These are phyloP conservation scores for Zoysia japonica DNA, from an alignment of 176 grass and related monocot species.

Conservation along the genomic window DNA sequence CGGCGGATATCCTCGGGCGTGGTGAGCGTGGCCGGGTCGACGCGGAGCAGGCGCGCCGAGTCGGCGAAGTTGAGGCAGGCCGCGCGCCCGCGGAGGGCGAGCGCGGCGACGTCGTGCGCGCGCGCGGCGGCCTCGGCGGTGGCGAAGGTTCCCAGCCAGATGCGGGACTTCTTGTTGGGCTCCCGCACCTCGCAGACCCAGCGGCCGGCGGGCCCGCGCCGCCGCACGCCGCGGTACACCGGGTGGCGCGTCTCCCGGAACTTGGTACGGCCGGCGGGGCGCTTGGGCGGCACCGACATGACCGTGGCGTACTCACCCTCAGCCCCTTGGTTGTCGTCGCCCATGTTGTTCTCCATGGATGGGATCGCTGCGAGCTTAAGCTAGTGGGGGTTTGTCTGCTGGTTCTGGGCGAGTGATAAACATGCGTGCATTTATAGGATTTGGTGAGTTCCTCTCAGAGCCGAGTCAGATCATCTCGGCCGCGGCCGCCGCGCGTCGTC, in stretches of 20 bases:
- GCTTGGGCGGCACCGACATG: constrained; percentile 68
- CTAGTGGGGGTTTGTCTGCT: too few relatives aligned
- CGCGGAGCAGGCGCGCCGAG: not conserved
- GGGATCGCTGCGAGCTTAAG: too few relatives aligned
- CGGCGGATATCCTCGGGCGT: too few relatives aligned
- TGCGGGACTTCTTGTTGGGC: constrained; percentile 85
- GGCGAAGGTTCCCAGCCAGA: constrained; percentile 77
- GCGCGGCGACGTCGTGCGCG: constrained; percentile 88
- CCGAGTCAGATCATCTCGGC: too few relatives aligned
- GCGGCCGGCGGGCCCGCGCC: constrained; percentile 50
- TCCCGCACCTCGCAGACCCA: constrained; percentile 87
- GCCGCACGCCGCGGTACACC: constrained; percentile 71
- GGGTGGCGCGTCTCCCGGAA: constrained; percentile 93
- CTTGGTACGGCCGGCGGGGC: constrained; percentile 71
- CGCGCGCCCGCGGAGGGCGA: too few relatives aligned
- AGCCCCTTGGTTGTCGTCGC: not conserved
- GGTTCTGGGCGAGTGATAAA: too few relatives aligned
- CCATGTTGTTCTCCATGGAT: constrained; percentile 10
- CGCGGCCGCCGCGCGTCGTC: too few relatives aligned
- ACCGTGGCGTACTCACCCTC: constrained; percentile 44
- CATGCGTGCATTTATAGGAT: too few relatives aligned
- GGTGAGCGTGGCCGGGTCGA: not conserved
- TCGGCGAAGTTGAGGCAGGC: too few relatives aligned
- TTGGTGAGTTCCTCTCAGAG: too few relatives aligned
- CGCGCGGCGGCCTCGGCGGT: constrained; percentile 68